These are phyloP conservation scores for Cytospora paraplurivora DNA, from an alignment of 2,329 filamentous ascomycete genomes.

Conservation along the genomic window DNA sequence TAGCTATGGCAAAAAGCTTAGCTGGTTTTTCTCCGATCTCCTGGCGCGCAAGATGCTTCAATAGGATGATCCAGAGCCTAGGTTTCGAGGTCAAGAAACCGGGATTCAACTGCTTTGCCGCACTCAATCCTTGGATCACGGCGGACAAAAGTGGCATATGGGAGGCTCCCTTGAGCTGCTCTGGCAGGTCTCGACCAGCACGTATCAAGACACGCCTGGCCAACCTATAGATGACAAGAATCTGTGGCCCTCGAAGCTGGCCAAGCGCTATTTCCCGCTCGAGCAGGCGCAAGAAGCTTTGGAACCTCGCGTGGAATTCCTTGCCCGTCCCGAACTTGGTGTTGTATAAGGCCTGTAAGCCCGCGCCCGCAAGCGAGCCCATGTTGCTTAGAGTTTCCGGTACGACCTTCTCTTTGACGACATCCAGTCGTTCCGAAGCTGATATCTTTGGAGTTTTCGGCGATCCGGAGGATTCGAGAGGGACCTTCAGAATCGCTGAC, in stretches of 20 bases:
- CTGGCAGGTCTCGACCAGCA: slow-evolving; percentile 2
- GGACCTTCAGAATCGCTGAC: not conserved
- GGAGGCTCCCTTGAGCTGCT: not conserved
- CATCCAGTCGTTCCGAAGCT: not conserved
- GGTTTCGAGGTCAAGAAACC: slow-evolving; percentile 8
- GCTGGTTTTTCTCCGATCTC: slow-evolving; percentile 8
- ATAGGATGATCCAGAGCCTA: slow-evolving; percentile 13
- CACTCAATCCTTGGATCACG: slow-evolving; percentile 12
- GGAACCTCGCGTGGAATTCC: slow-evolving; percentile 8
- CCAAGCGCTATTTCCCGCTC: slow-evolving; percentile 10
- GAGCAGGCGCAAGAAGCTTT: not conserved
- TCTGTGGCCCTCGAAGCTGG: slow-evolving; percentile 12
- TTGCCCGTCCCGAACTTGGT: not conserved
- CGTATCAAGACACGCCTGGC: slow-evolving; percentile 6
- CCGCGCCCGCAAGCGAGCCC: slow-evolving; percentile 16
- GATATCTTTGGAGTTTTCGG: not conserved
- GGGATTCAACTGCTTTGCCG: slow-evolving; percentile 1
- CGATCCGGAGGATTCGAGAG: not conserved
- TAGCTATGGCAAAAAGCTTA: slow-evolving; percentile 15
- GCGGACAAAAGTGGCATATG: slow-evolving; percentile 5
- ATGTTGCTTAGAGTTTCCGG: not conserved
- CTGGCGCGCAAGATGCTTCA: slow-evolving; percentile 18
- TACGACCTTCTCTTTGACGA: not conserved
- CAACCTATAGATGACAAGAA: slow-evolving; percentile 17
- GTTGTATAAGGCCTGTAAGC: slow-evolving; percentile 32